These are phyloP conservation scores for Fusarium proliferatum DNA, from an alignment of 2,329 filamentous ascomycete genomes.

Conservation along the genomic window DNA sequence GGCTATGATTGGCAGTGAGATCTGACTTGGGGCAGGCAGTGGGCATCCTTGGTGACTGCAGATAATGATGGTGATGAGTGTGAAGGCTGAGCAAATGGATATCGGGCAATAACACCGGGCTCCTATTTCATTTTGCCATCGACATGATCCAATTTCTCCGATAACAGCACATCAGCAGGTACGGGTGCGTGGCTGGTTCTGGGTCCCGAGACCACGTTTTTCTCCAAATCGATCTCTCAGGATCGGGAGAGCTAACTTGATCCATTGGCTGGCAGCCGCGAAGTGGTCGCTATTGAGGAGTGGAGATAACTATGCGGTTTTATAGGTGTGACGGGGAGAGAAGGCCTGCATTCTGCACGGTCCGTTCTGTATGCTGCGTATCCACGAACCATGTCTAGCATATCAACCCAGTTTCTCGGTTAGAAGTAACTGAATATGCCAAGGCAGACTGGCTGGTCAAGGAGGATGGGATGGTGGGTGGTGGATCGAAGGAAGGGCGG, in stretches of 20 bases:
- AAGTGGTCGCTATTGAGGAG: slow-evolving; percentile 13
- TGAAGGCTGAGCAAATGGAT: slow-evolving; percentile 13
- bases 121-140: neutral
- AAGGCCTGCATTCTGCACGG: slow-evolving; percentile 7
- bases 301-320: slow-evolving; percentile 23
- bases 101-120: neutral
- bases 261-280: slow-evolving; percentile 24
- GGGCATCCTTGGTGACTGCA: slow-evolving; percentile 24
- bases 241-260: slow-evolving; percentile 22
- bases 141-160: slow-evolving; percentile 19
- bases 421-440: slow-evolving; percentile 10
- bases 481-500: slow-evolving; percentile 9
- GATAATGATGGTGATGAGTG: slow-evolving; percentile 21
- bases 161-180: slow-evolving; percentile 33
- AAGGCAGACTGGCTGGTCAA: slow-evolving; percentile 18
- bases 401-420: slow-evolving; percentile 22
- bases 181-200: slow-evolving; percentile 25
- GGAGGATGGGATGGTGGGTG: slow-evolving; percentile 19
- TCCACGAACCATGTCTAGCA: slow-evolving; percentile 11
- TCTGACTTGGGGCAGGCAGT: slow-evolving; percentile 16
- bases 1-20: slow-evolving; percentile 39
- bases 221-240: slow-evolving; percentile 27
- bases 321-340: slow-evolving; percentile 33
- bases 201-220: slow-evolving; percentile 40
- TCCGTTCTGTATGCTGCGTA: slow-evolving; percentile 22